Percentiles rank a stretch among this genome's conserved stretches.
These are phyloP conservation scores for Desmodesmus armatus DNA, from an alignment of 139 green algal genomes.

Conservation along the genomic window DNA sequence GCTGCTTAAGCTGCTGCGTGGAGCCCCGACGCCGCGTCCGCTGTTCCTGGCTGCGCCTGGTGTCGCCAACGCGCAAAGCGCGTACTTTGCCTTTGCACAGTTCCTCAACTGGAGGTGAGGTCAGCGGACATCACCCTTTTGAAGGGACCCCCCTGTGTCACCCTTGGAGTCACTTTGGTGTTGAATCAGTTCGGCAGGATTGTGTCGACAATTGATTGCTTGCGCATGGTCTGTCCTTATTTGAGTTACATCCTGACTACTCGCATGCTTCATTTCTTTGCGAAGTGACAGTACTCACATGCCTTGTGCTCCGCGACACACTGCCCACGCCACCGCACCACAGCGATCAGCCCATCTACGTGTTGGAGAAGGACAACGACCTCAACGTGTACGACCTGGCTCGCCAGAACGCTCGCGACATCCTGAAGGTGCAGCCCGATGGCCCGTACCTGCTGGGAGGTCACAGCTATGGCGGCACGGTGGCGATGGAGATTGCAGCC, in stretches of 20 bases:
- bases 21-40: conserved; percentile 56
- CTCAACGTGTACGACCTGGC: conserved; percentile 78
- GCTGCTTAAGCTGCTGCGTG: conserved; percentile 83
- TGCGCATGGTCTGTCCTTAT: no score
- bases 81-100: conserved; percentile 65
- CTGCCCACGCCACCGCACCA: no score
- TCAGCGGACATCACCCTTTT: no score
- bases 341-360: conserved; percentile 91
- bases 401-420: conserved; percentile 78
- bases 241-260: no score
- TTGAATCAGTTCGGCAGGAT: no score
- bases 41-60: conserved; percentile 90
- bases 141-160: no score
- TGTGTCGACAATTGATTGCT: no score
- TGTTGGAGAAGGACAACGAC: conserved; percentile 95
- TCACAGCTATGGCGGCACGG: conserved; percentile 87
- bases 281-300: no score
- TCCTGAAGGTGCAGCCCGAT: conserved; percentile 80
- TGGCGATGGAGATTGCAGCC: conserved; percentile 86
- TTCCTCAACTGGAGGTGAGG: conserved; percentile 65
- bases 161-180: no score
- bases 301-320: no score
- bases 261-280: no score
- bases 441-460: conserved; percentile 90
- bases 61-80: conserved; percentile 90